Conservation (phyloP, 2,329 filamentous ascomycete genomes). For the Kalmusia sp. region DNA sequence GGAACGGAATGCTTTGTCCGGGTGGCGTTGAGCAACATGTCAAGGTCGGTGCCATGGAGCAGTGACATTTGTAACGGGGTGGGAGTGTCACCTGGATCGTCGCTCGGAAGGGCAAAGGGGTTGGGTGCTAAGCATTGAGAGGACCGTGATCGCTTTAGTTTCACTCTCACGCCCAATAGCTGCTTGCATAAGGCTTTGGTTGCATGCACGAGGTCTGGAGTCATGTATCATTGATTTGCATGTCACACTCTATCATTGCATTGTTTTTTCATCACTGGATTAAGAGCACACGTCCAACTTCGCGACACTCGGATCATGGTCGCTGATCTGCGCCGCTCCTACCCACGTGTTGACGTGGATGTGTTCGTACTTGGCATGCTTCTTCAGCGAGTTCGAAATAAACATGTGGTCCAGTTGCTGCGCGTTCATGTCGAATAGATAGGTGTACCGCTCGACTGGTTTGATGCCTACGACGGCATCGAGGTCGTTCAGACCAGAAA, state of each 20-base stretch:
- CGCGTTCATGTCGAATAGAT: slow-evolving; percentile 72
- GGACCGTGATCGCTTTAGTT: too few species aligned
- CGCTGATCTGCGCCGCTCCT: slow-evolving; percentile 63
- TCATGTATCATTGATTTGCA: not conserved
- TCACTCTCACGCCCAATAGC: too few species aligned
- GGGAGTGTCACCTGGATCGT: too few species aligned
- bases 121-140: too few species aligned
- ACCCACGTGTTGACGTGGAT: slow-evolving; percentile 76
- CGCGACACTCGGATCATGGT: slow-evolving; percentile 74
- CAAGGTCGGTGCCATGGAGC: too few species aligned
- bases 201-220: too few species aligned
- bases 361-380: slow-evolving; percentile 64
- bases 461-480: slow-evolving; percentile 65
- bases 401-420: slow-evolving; percentile 76
- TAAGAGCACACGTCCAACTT: slow-evolving; percentile 65
- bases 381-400: slow-evolving; percentile 62
- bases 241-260: not conserved
- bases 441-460: slow-evolving; percentile 70
- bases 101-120: too few species aligned
- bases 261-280: not conserved
- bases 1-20: too few species aligned
- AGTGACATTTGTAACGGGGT: too few species aligned
- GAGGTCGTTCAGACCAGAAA: slow-evolving; percentile 66
- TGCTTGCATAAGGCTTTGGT: too few species aligned
- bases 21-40: too few species aligned